Base-by-base conservation (phyloP, 371 early-diverging fungal species). In the Circinella umbellata region DNA sequence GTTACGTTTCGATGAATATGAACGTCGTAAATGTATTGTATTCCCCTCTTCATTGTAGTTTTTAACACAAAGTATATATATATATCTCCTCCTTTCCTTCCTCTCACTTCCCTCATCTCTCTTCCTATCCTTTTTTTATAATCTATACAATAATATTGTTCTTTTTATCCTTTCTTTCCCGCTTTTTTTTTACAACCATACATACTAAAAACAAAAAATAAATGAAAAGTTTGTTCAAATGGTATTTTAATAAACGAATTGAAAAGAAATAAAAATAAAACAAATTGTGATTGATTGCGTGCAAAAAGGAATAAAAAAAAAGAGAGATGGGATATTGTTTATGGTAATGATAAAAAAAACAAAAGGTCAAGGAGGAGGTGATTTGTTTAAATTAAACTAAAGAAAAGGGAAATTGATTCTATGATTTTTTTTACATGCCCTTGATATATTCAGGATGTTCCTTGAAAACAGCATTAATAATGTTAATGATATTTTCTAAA, bases 1-100 rank as follows among this genome's bases (percentile, higher is more conserved):
- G 18, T 77, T 91, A 73, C 85, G 97, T 38, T 92, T 96, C 66
- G 73, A 85, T 20, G 91, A 96, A 79, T 97, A 96, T 68, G 79
- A 84, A 59, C 87, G 79, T 71, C 86, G 88, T 39, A 80, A 83
- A 60, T 46, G 69, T 27, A 71, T 74, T 67, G 76, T 85, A 0
- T 70, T 79, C n/a, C 69, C 68, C 36, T 49, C 67, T 27, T 61
- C 55, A 42, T 68, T 57, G 57, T 57, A 57, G n/a, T 57, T 17
- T 27, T 10, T 57, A 42, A 42, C 42, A 42, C 6, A 42, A 42
- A 42, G 11, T 42, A 42, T 42, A 42, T 42, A 42, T 42, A 42
- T 42, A 39, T 39, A 8, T 4, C 18, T 8, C 18, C 9, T 53
- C 6, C 8, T 18, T 1, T 53, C 6, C 8, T 53, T 13, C 15